Percentiles rank a stretch among this genome's conserved stretches.
These are phyloP conservation scores for Grigorovia jiainica DNA, from an alignment of 805 yeast genomes.

Conservation along the genomic window DNA sequence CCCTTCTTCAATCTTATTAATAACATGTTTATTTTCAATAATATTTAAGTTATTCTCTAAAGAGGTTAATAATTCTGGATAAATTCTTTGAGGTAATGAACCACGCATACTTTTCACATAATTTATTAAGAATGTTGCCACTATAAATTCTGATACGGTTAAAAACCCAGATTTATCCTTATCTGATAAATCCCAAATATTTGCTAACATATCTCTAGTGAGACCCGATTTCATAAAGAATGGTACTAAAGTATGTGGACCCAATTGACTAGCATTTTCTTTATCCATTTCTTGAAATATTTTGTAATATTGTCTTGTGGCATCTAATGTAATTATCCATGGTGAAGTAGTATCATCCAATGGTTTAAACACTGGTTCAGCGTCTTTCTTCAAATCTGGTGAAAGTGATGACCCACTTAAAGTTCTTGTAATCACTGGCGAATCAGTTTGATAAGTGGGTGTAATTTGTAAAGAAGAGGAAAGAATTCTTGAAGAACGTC, in stretches of 20 bases:
- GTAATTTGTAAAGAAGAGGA: background rate
- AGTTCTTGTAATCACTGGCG: slow-evolving; percentile 5
- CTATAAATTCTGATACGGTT: slow-evolving; percentile 70
- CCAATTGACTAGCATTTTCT: slow-evolving; percentile 45
- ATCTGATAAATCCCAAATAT: slow-evolving; percentile 91
- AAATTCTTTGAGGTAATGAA: slow-evolving; percentile 25
- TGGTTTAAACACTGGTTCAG: background rate
- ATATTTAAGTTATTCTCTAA: background rate
- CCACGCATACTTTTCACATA: slow-evolving; percentile 60
- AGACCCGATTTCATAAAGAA: slow-evolving; percentile 82
- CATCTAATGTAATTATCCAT: slow-evolving; percentile 60
- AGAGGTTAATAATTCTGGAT: slow-evolving; percentile 11
- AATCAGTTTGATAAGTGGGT: background rate
- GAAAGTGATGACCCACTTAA: slow-evolving; percentile 1
- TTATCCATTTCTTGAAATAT: slow-evolving; percentile 74
- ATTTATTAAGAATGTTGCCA: slow-evolving; percentile 88
- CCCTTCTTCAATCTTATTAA: background rate
- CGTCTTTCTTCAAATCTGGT: background rate
- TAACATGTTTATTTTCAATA: background rate
- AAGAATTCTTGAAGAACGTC: slow-evolving; percentile 2
- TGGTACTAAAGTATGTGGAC: slow-evolving; percentile 75
- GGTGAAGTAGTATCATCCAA: slow-evolving; percentile 21
- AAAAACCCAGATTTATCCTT: slow-evolving; percentile 74
- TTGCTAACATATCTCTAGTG: slow-evolving; percentile 73
- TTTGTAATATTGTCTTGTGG: slow-evolving; percentile 63